Base-by-base conservation (phyloP, 1,139 yeast genomes). In the Barnettozyma hawaiiensis region DNA sequence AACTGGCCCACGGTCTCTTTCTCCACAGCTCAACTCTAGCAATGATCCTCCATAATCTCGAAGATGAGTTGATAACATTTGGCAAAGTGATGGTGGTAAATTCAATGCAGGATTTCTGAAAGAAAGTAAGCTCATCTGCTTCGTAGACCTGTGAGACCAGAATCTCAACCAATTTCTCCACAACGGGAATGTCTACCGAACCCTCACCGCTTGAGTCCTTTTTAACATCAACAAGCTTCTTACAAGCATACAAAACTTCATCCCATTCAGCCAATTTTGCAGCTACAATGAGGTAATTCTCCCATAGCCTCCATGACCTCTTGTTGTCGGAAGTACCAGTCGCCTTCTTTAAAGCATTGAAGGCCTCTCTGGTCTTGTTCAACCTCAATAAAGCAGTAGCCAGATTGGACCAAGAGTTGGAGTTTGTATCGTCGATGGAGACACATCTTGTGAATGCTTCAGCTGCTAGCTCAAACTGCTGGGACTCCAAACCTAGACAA, bases 361-460 rank as follows among this genome's bases (percentile, higher is more conserved):
- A 83, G 0, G 97, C 95, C 49, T 87, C 95, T 47, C 76, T 73
- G 22, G 75, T 64, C 61, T 85, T 85, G 41, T 76, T 81, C 39
- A 75, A 60, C 48, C 77, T 75, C 36, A 89, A 66, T 43, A 86
- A 71, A 0, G 97, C 80, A 15, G 95, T 81, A 5, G 96, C 90
- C 53, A 94, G 71, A 59, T 92, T 94, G n/a, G 96, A 82, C 98
- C 98, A 94, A 2, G 96, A 80, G 59, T 80, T 80, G 0, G 94
- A 74, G 57, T 81, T 89, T 1, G 81, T 73, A 31, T 85, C 96
- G 58, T 90, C 97, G 41, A 92, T 63, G 0, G 96, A 71, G 22
- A 89, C 92, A 66, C 97, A 89, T 55, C 97, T 71, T 2, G 96
- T 82, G 60, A 94, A 90, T 0, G 97, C 97, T 58, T 87, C 95